These are phyloP conservation scores for Coffea humblotiana DNA, from an alignment of 305 asterid species.

Conservation along the genomic window DNA sequence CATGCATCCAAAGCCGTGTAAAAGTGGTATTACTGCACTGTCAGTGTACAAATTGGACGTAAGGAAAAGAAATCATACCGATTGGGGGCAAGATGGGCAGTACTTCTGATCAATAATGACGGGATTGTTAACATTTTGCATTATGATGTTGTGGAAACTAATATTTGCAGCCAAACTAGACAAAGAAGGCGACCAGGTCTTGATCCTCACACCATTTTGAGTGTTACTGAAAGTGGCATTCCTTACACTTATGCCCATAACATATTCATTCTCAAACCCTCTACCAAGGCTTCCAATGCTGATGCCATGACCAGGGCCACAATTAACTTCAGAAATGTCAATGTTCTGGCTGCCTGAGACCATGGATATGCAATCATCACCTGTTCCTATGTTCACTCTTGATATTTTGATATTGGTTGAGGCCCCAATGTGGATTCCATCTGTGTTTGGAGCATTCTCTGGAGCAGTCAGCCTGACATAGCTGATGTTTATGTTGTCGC, in stretches of 20 bases:
- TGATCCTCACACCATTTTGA: constrained; percentile 70
- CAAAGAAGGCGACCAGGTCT: constrained; percentile 66
- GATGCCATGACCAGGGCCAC: constrained; percentile 76
- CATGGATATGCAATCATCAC: constrained; percentile 63
- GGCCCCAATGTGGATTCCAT: constrained; percentile 57
- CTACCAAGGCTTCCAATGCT: constrained; percentile 64
- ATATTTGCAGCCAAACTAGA: constrained; percentile 47
- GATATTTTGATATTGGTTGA: constrained; percentile 37
- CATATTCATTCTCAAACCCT: constrained; percentile 18
- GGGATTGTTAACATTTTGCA: constrained; percentile 52
- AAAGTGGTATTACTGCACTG: too few species aligned
- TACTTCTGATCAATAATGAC: constrained; percentile 66
- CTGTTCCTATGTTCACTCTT: constrained; percentile 41
- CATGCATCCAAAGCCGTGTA: too few species aligned
- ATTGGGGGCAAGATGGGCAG: constrained; percentile 44
- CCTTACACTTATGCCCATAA: constrained; percentile 39
- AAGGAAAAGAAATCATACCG: constrained; percentile 21
- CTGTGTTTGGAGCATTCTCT: constrained; percentile 60
- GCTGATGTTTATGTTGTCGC: constrained; percentile 40
- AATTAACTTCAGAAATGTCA: constrained; percentile 34
- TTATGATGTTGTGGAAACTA: constrained; percentile 34
- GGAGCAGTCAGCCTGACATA: constrained; percentile 46
- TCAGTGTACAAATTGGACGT: too few species aligned
- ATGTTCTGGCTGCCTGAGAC: constrained; percentile 45
- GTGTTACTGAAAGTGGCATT: constrained; percentile 49